These are phyloP conservation scores for Fusarium redolens DNA, from an alignment of 2,329 filamentous ascomycete genomes.

Conservation along the genomic window DNA sequence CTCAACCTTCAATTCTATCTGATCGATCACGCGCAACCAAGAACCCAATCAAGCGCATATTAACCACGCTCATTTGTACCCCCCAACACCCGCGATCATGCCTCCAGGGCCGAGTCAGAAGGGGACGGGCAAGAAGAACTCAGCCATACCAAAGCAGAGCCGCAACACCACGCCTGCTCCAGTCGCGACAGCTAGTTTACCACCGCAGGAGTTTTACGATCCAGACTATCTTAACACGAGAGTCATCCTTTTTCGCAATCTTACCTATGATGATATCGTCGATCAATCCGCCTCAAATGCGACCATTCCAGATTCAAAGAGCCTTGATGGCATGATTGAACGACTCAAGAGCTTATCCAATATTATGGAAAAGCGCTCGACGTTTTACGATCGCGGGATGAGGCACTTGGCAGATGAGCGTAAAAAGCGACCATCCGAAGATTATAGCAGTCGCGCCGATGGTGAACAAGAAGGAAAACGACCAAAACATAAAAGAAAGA, in stretches of 20 bases:
- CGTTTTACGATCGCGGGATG: slow-evolving; percentile 79
- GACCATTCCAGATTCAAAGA: slow-evolving; percentile 71
- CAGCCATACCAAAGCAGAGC: slow-evolving; percentile 74
- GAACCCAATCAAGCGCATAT: neutral
- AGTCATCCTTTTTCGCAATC: slow-evolving; percentile 67
- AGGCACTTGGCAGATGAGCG: slow-evolving; percentile 73
- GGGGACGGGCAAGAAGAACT: slow-evolving; percentile 73
- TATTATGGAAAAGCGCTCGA: slow-evolving; percentile 74
- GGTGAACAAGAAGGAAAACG: slow-evolving; percentile 65
- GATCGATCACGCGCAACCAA: neutral
- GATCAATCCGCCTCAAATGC: slow-evolving; percentile 69
- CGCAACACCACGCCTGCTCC: slow-evolving; percentile 79
- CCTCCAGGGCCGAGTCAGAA: slow-evolving; percentile 69
- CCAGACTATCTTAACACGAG: slow-evolving; percentile 75
- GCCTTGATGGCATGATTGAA: slow-evolving; percentile 71
- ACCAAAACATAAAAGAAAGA: slow-evolving; percentile 82
- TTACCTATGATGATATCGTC: slow-evolving; percentile 76
- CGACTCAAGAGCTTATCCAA: slow-evolving; percentile 73
- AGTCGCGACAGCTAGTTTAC: slow-evolving; percentile 60
- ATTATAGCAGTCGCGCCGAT: slow-evolving; percentile 60
- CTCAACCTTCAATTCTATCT: slow-evolving; percentile 16
- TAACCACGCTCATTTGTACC: neutral
- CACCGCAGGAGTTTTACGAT: slow-evolving; percentile 65
- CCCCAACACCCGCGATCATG: slow-evolving; percentile 55
- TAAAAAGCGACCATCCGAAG: slow-evolving; percentile 71